Evolutionary conservation across 2,329 filamentous ascomycete genomes (phyloP), one percentile per base, ranked within the genome.

Genomic region (Neofusicoccum kwambonambiense): DNA sequence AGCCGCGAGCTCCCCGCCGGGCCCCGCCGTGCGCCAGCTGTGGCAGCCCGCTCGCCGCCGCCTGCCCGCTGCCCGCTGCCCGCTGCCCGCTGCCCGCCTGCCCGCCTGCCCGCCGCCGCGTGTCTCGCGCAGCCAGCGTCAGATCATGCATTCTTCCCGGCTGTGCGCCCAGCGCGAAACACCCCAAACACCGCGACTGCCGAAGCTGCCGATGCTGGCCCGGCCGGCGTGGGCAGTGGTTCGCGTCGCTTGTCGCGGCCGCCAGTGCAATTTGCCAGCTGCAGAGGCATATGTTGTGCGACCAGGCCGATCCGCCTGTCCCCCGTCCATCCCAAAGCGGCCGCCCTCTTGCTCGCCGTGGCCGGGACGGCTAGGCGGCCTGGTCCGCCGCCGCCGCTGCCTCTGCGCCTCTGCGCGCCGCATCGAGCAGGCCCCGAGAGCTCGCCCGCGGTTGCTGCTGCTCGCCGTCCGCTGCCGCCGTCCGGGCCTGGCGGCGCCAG

Each of bases 91-190:
- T 22, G 15, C 27, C n/a, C 4, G 34, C 27, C 27, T 34, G n/a
- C 31, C 4, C 44, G n/a, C 31, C 4, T 39, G 34, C 34, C 34
- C n/a, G 37, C 44, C 45, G 60, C 31, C 61, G 50, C 60, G 39
- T 52, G 39, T 54, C 41, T 54, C 39, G 49, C 37, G 49, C 35
- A 3, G 49, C 4, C 47, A 45, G 31, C 50, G 42, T 50, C 62
- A 64, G 62, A 64, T 64, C 62, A 64, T 64, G 62, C 62, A 64
- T 64, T 64, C 62, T 47, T 54, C 31, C 45, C 62, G 52, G 42
- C 45, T 58, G 61, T 64, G 49, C 61, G 34, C 61, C 61, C 61
- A 64, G 44, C 51, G 42, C 52, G 62, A 64, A 50, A 64, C 62
- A 58, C 41, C 8, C 42, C 34, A 54, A 56, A 44, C 60, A 54